Conservation (phyloP, 768 basidiomycete species). For the Calocera viscosa region DNA sequence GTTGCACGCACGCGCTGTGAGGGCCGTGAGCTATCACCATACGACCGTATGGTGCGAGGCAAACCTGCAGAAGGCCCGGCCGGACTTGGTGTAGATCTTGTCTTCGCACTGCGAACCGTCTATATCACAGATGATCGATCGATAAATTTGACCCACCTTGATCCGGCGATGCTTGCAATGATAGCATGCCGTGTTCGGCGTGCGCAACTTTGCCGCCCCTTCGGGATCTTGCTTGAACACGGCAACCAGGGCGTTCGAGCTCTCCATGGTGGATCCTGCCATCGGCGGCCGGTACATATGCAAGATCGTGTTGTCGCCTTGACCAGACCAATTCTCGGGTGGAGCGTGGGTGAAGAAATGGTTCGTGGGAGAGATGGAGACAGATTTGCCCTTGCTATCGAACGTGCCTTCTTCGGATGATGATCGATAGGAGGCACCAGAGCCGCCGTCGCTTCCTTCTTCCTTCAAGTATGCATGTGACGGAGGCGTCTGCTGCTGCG, state of each 20-base stretch:
- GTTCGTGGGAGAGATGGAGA: neutral
- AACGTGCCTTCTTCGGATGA: neutral
- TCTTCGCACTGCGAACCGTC: constrained; percentile 7
- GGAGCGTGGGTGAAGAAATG: constrained; percentile 6
- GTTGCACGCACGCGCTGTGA: neutral
- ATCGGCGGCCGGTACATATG: neutral
- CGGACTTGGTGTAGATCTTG: neutral
- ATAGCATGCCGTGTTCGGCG: constrained; percentile 1
- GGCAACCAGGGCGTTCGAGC: neutral
- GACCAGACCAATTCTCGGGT: neutral
- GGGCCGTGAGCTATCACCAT: neutral
- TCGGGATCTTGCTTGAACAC: constrained; percentile 7
- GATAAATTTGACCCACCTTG: neutral
- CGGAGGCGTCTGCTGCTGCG: neutral
- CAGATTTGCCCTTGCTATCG: neutral
- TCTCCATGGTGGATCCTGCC: neutral
- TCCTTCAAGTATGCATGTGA: neutral
- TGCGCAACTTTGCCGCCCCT: neutral
- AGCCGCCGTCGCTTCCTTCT: constrained; percentile 1
- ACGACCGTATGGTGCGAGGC: neutral
- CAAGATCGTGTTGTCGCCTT: neutral
- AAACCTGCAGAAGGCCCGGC: neutral
- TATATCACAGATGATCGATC: neutral
- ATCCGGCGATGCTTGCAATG: neutral
- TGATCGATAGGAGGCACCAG: neutral